Base-by-base conservation (phyloP, 2,329 filamentous ascomycete species). In the Pestalotiopsis fici region DNA sequence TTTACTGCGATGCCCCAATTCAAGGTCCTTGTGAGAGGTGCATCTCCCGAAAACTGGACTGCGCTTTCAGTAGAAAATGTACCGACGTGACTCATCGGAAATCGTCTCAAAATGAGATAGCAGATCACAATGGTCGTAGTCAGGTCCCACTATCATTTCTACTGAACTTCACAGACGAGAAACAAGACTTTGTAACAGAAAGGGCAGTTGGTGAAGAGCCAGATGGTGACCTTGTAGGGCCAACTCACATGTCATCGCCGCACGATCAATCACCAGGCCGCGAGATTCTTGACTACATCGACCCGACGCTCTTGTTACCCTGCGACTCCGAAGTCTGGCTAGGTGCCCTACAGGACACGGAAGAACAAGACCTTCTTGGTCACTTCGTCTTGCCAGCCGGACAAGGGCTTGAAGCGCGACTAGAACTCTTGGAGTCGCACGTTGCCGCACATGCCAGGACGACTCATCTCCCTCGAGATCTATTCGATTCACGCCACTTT, bases 131-230 rank as follows among this genome's bases (percentile, higher is more conserved):
- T 13, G 6, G 18, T 21, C 60, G 25, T 21, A 21, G 60, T 11
- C n/a, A 3, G 4, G 39, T 59, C 47, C 65, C 67, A 4, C 28
- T 69, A n/a, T 63, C 57, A 11, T 69, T 69, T 31, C 18, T 69
- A 28, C 67, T 69, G 23, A 62, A 69, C 21, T 28, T 62, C 27
- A 69, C 67, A 7, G 65, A 69, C 23, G 43, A 61, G 11, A 65
- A 31, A 21, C 65, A 67, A n/a, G 66, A 69, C 28, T 61, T 65
- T 27, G n/a, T 67, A 11, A 64, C 47, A 2, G 67, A 69, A n/a
- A 65, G n/a, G 60, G 67, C 59, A 1, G 65, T 68, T n/a, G 60
- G 65, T 21, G 60, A 68, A 57, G 67, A 68, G 31, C 67, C 67
- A 28, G 65, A 68, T 31, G 65, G 59, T 37, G 9, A 21, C 31